phyloP scores from a whole-genome alignment of 179 eudicot species.

The Camellia oleifera region DNA sequence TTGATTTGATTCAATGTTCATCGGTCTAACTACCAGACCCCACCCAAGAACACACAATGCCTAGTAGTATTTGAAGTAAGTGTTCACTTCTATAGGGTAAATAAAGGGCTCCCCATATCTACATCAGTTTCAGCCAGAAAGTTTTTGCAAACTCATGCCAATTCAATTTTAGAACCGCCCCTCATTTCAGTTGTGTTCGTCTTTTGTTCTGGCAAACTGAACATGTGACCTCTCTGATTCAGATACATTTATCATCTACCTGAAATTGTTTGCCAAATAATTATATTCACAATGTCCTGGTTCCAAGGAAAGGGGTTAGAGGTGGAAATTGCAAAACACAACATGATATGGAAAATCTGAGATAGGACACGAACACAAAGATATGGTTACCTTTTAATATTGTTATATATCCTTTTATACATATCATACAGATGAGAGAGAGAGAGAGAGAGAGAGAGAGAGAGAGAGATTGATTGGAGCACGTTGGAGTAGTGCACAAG shows the following conservation, averaged over 20 bases:
- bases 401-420: no score
- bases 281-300: neutral
- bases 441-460: no score
- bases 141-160: neutral
- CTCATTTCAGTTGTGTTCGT: neutral
- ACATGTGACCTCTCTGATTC: neutral
- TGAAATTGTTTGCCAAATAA: neutral
- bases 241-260: neutral
- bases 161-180: no score
- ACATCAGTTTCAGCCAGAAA: neutral
- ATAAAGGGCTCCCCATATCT: neutral
- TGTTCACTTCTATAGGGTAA: neutral
- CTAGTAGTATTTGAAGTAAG: neutral
- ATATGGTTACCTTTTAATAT: no score
- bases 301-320: no score
- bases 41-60: neutral
- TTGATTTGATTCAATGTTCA: neutral
- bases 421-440: no score
- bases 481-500: no score
- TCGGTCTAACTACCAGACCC: neutral
- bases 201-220: neutral
- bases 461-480: no score
- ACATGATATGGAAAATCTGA: no score
- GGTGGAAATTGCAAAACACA: no score
- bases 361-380: no score